Percentiles rank a stretch among this genome's conserved stretches.
Evolutionary conservation across 2,329 filamentous ascomycete species (phyloP).

Genomic region (Stagonosporopsis chrysanthemi): DNA sequence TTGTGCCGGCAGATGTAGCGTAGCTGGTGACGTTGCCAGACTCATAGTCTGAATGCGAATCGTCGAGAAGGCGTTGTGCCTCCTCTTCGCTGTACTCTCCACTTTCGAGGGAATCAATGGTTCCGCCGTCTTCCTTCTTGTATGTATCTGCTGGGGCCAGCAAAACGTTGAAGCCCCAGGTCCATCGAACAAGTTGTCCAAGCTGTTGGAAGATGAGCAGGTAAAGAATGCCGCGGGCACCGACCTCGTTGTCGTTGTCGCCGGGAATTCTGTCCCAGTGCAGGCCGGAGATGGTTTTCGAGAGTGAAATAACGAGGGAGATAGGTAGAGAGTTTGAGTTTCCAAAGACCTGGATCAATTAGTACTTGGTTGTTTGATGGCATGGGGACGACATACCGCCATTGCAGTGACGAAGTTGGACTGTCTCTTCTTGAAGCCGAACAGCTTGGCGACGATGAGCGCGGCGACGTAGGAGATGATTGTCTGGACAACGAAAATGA

Average conservation of each 20-base stretch:
- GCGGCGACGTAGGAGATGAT: constrained; percentile 84
- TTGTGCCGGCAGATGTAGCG: constrained; percentile 42
- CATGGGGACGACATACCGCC: constrained; percentile 65
- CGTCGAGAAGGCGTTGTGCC: constrained; percentile 49
- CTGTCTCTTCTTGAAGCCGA: constrained; percentile 82
- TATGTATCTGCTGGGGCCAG: constrained; percentile 84
- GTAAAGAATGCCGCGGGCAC: constrained; percentile 91
- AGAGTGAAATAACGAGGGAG: constrained; percentile 91
- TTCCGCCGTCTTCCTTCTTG: constrained; percentile 64
- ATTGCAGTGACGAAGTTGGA: constrained; percentile 96
- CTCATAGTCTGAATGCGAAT: constrained; percentile 56
- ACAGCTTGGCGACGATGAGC: constrained; percentile 72
- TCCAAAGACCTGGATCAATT: constrained; percentile 74
- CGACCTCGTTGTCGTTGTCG: constrained; percentile 95
- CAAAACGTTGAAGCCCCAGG: constrained; percentile 95
- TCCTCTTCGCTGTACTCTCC: constrained; percentile 64
- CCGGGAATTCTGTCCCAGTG: constrained; percentile 92
- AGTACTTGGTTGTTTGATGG: constrained; percentile 17
- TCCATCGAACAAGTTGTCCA: constrained; percentile 94
- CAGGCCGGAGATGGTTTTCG: constrained; percentile 87
- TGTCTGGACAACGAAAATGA: constrained; percentile 91
- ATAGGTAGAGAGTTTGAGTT: constrained; percentile 99
- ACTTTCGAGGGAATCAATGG: constrained; percentile 51
- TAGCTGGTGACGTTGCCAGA: constrained; percentile 57
- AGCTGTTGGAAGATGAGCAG: constrained; percentile 97